Conservation (phyloP, 2,329 filamentous ascomycete genomes). For the Monascus ruber region DNA sequence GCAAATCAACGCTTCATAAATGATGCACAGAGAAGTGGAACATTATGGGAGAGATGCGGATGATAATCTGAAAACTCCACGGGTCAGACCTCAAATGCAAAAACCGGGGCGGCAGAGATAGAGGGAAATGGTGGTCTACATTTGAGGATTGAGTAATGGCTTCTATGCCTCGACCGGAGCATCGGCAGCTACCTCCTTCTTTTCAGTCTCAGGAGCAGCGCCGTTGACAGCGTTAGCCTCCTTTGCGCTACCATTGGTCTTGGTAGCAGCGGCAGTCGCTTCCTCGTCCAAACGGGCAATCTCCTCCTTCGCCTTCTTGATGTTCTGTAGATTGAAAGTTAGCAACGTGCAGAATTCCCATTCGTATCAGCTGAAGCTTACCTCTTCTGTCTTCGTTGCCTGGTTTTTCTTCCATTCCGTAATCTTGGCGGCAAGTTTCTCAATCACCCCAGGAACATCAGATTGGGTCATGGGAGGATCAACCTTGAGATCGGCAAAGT, state of each 20-base stretch:
- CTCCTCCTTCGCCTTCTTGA: conserved; percentile 91
- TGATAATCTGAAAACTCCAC: too few relatives aligned
- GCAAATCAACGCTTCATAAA: too few relatives aligned
- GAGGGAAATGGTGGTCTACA: too few relatives aligned
- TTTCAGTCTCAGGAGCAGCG: conserved; percentile 45
- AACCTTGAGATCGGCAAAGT: conserved; percentile 72
- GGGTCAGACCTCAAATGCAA: too few relatives aligned
- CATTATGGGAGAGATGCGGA: too few relatives aligned
- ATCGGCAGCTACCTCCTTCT: conserved; percentile 49
- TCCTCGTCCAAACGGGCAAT: conserved; percentile 75
- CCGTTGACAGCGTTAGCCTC: conserved; percentile 45
- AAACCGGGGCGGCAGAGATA: too few relatives aligned
- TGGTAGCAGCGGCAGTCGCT: conserved; percentile 41
- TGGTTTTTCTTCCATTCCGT: conserved; percentile 87
- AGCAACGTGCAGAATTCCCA: background rate
- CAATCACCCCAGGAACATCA: conserved; percentile 66
- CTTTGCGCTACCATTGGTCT: conserved; percentile 32
- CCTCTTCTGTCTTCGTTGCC: conserved; percentile 77
- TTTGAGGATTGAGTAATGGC: conserved; percentile 26
- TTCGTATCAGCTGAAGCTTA: conserved; percentile 37
- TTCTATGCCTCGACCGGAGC: conserved; percentile 50
- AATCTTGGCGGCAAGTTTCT: conserved; percentile 89
- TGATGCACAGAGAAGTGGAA: too few relatives aligned
- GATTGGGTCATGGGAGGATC: conserved; percentile 77
- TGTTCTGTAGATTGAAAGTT: conserved; percentile 55